Conservation (phyloP, 768 basidiomycete species). For the Suillus cothurnatus region DNA sequence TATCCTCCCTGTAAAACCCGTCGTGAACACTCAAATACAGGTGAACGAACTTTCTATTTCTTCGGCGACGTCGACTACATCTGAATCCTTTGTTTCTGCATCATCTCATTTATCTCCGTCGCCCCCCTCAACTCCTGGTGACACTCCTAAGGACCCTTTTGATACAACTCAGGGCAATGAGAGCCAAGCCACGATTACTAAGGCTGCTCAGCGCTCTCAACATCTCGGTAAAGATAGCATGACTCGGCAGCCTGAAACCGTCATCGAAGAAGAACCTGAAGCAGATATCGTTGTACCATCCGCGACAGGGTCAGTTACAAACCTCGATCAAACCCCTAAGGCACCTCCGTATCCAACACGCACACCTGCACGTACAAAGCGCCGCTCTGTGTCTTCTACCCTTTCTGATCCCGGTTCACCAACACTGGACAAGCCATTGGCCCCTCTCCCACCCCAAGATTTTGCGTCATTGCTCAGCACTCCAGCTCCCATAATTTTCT, state of each 20-base stretch:
- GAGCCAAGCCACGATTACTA: conserved; percentile 65
- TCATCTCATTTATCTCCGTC: conserved; percentile 53
- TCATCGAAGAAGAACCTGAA: conserved; percentile 51
- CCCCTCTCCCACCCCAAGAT: conserved; percentile 48
- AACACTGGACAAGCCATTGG: conserved; percentile 45
- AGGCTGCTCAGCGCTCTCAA: conserved; percentile 25
- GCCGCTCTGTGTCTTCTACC: conserved; percentile 90
- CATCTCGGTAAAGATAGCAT: conserved; percentile 38
- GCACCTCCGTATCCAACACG: conserved; percentile 71
- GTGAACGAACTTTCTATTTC: conserved; percentile 41
- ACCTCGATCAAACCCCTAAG: conserved; percentile 15
- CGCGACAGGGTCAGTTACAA: conserved; percentile 29
- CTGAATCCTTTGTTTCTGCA: conserved; percentile 51
- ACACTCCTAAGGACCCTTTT: conserved; percentile 46
- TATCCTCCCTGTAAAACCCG: conserved; percentile 26
- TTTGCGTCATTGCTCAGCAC: conserved; percentile 64
- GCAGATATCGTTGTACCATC: conserved; percentile 17
- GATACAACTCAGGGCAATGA: conserved; percentile 39
- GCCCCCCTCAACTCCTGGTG: conserved; percentile 60
- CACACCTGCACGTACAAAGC: conserved; percentile 93
- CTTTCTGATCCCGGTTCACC: conserved; percentile 65
- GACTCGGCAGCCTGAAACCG: conserved; percentile 47
- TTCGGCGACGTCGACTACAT: conserved; percentile 45
- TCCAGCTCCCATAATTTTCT: conserved; percentile 83
- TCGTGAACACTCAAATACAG: conserved; percentile 13